Evolutionary conservation across 495 filamentous ascomycete species (phyloP), one percentile per base, ranked within the genome.

Genomic region (Podospora bellae-mahoneyi): DNA sequence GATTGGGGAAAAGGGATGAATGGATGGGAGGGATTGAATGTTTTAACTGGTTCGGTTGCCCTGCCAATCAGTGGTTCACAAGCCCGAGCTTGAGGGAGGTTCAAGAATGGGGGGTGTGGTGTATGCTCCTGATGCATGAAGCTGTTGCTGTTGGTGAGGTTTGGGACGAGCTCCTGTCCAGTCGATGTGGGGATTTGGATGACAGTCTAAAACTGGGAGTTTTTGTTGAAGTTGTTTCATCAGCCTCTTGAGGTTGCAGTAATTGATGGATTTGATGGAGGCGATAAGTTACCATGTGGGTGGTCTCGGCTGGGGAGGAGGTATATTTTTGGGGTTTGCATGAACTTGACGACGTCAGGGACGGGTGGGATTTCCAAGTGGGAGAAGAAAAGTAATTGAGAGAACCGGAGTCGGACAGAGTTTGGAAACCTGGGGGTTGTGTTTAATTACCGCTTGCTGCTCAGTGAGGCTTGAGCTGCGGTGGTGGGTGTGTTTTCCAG

Each of bases 111-210:
- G 32, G 32, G 32, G 34, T 39, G 34, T 6, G 39, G 5, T 18
- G 15, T 48, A 13, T 48, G 39, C 39, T 48, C 39, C 39, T 48
- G 39, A 16, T 48, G 39, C 39, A 48, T 13, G 13, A 13, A 48
- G 39, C 39, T 48, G 39, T 16, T 48, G 39, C 6, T 48, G 7
- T 5, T 48, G 7, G 39, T 10, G 39, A 10, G 39, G 13, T 48
- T 10, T 48, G 39, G 39, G 39, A 48, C 2, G 32, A 56, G 30
- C 26, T 27, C 63, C 55, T 65, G 59, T 62, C 71, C 68, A 70
- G 61, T 70, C 63, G 39, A 64, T 62, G 48, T 53, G 32, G 61
- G 32, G 65, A 64, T 59, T 59, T 62, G 9, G 32, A 64, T 62
- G 54, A 63, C 69, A 63, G 54, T 58, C 23, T n/a, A 55, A 59